Conservation (phyloP, 495 filamentous ascomycete genomes). For the Xanthoparmelia taractica region DNA sequence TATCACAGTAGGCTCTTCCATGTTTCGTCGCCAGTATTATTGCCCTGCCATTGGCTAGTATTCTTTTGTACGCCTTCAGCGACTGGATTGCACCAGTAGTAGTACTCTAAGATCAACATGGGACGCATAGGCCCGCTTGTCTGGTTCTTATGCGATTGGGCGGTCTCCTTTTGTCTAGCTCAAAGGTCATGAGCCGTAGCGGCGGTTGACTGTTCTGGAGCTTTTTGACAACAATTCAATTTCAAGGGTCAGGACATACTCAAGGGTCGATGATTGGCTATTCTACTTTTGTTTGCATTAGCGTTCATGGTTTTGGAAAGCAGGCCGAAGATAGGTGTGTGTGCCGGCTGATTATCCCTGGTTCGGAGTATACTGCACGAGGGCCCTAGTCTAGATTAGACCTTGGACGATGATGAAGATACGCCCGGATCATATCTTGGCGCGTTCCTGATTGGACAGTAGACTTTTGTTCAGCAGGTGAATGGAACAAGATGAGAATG, state of each 20-base stretch:
- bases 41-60: conserved; percentile 5
- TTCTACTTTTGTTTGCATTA: conserved; percentile 19
- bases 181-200: neutral
- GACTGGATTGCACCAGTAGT: neutral
- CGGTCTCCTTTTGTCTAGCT: conserved; percentile 11
- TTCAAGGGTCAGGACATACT: too few relatives aligned
- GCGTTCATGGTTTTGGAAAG: neutral
- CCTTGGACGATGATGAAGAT: neutral
- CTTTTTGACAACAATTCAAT: too few relatives aligned
- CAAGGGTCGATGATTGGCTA: neutral
- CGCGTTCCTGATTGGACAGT: conserved; percentile 1
- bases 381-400: neutral
- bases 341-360: neutral
- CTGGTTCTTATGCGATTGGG: neutral
- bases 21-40: neutral
- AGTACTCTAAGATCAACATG: neutral
- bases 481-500: neutral
- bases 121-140: neutral
- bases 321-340: neutral
- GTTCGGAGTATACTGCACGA: neutral
- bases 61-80: conserved; percentile 6
- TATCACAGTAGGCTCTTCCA: neutral
- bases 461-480: conserved; percentile 9
- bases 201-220: too few relatives aligned
- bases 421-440: neutral